Conservation (phyloP, 2,329 filamentous ascomycete species). For the Basipetospora chlamydospora region DNA sequence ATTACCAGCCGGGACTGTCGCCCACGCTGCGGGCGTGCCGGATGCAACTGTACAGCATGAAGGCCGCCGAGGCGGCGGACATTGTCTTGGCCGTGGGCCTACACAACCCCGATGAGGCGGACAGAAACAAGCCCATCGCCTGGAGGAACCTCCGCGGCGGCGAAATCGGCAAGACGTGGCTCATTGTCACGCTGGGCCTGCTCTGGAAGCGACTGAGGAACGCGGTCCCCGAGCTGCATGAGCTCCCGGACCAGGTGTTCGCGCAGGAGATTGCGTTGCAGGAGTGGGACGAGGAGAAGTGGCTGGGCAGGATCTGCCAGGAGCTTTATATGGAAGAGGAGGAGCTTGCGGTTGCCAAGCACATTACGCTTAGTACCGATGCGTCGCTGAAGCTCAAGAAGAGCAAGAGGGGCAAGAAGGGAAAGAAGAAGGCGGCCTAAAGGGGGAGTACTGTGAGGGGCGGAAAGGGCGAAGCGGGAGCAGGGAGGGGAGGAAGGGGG, state of each 20-base stretch:
- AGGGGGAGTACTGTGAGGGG: too few species aligned
- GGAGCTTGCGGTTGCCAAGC: too few species aligned
- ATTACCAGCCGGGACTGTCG: conserved; percentile 8
- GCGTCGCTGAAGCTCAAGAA: too few species aligned
- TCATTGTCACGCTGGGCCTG: neutral
- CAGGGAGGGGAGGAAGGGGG: too few species aligned
- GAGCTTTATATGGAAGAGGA: too few species aligned
- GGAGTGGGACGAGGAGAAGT: too few species aligned
- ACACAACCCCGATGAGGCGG: neutral
- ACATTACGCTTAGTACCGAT: too few species aligned
- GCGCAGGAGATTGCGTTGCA: conserved; percentile 2
- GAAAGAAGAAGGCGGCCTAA: too few species aligned
- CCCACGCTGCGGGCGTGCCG: conserved; percentile 8
- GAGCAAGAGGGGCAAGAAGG: too few species aligned
- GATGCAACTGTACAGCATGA: conserved; percentile 8
- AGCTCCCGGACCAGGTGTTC: neutral
- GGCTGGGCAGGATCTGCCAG: too few species aligned
- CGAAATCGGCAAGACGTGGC: neutral
- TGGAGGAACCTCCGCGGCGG: neutral
- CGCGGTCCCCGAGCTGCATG: neutral
- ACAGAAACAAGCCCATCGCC: neutral
- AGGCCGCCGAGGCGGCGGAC: neutral
- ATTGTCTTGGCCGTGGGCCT: neutral
- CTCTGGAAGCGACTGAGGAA: conserved; percentile 1
- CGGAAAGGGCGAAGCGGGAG: too few species aligned